Base-by-base conservation (phyloP, 1,139 yeast species). In the Taphrina pruni region DNA sequence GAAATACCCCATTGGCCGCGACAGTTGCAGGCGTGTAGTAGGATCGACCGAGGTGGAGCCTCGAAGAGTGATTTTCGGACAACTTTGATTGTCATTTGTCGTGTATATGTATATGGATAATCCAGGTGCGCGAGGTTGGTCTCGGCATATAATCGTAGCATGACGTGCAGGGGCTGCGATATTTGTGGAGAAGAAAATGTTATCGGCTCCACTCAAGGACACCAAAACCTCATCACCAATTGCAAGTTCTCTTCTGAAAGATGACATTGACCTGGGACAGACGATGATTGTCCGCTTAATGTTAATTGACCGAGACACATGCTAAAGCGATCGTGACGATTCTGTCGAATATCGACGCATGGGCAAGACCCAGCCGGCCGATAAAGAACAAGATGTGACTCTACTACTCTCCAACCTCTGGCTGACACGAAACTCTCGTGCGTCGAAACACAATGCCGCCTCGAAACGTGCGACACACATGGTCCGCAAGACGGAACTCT, bases 21-120 rank as follows among this genome's bases (percentile, higher is more conserved):
- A 32, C 60, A 51, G 26, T 62, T 62, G 39, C 66, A 62, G 6
- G 66, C 66, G 48, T 62, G 66, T n/a, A 62, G 21, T 45, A 62
- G 52, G 21, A 62, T 52, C 12, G 57, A 41, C 0, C 41, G 43
- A 14, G 35, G 54, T 7, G 50, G 50, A 32, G 66, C 66, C 14
- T 54, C 56, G 35, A 62, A 62, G 1, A 62, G 66, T 8, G 56
- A 54, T 12, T 35, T 46, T 14, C 39, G 17, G 36, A 62, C 35
- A 54, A 50, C 21, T 26, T 21, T n/a, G 60, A 62, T 43, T n/a
- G 52, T 38, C 66, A 62, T 62, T 17, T 2, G 6, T 17, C 35
- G 54, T 45, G 48, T 26, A 26, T 26, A 26, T 17, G 17, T 17
- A 26, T 26, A 26, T 26, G 32, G 17, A 17, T 17, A 17, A 17